Evolutionary conservation across 257 asterid genomes (phyloP), one percentile per base, ranked within the genome.

Genomic region (Verbascum thapsus): DNA sequence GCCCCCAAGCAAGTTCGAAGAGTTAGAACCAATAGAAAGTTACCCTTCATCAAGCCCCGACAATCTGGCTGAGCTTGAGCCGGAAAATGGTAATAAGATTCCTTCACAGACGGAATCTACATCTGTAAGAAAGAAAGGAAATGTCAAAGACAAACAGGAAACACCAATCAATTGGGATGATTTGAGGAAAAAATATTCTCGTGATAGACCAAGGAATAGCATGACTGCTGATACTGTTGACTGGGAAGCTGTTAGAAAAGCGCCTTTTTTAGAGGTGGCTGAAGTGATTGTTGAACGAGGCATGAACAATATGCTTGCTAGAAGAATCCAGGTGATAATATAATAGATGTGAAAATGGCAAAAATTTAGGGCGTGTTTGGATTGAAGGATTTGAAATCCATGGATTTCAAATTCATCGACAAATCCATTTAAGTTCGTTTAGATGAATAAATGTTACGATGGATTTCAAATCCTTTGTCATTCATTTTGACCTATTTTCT

Each of bases 191-290:
- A 58, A 19, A 40, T 61, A 71, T 42, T 67, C 65, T 3, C 11
- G 51, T 2, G 50, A 56, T 13, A 32, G 7, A 8, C 22, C 64
- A 17, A 67, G 60, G 26, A 63, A 61, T 3, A 58, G 74, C 58
- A 22, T 15, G 0, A 57, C 42, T 7, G 13, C 23, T 12, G 96
- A 85, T 72, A 64, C 82, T 26, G 74, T 81, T 26, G 61, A 90
- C 15, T 86, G 91, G 94, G 83, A 78, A 22, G 87, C 83, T 0
- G 80, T 87, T 13, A 74, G 83, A 61, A 45, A 58, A 52, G 85
- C 88, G 1, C 5, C 83, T 0, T 54, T 37, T 8, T 20, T 4
- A 3, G 80, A 72, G 20, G 13, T 90, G 12, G 70, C 84, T 34
- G 4, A 66, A 3, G 58, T 58, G 12, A 83, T 87, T 0, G 12